These are phyloP conservation scores for Diaporthe citrichinensis DNA, from an alignment of 2,329 filamentous ascomycete species.

Conservation along the genomic window DNA sequence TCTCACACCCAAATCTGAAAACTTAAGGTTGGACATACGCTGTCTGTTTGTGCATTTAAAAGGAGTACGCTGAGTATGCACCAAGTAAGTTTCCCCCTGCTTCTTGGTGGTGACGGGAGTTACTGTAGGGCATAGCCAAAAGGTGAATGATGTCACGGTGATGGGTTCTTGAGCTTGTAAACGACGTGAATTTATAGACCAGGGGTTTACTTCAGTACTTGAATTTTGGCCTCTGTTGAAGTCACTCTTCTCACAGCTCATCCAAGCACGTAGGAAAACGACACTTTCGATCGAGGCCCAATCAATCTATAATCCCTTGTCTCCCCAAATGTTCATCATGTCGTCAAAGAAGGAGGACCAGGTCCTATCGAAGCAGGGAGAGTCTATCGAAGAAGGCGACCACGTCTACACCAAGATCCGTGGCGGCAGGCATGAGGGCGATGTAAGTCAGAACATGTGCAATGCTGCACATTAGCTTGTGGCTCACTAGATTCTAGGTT, in stretches of 20 bases:
- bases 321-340: neutral
- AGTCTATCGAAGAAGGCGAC: neutral
- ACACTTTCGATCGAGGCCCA: neutral
- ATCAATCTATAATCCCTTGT: neutral
- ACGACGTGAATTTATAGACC: neutral
- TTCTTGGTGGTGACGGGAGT: neutral
- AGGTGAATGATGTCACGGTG: neutral
- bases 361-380: neutral
- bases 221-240: neutral
- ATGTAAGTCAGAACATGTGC: neutral
- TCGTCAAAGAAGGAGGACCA: neutral
- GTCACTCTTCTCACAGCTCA: too few species aligned
- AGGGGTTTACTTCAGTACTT: neutral
- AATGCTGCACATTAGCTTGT: neutral
- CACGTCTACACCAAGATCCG: slow-evolving; percentile 5
- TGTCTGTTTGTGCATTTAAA: neutral
- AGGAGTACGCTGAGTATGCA: too few species aligned
- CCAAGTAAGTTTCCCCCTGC: neutral
- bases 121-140: neutral
- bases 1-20: neutral
- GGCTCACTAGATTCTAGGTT: neutral
- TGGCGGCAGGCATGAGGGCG: neutral
- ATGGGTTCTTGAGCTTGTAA: neutral
- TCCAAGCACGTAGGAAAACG: neutral
- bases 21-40: neutral